Evolutionary conservation across 2,329 filamentous ascomycete genomes (phyloP).

Genomic region (Colletotrichum godetiae): DNA sequence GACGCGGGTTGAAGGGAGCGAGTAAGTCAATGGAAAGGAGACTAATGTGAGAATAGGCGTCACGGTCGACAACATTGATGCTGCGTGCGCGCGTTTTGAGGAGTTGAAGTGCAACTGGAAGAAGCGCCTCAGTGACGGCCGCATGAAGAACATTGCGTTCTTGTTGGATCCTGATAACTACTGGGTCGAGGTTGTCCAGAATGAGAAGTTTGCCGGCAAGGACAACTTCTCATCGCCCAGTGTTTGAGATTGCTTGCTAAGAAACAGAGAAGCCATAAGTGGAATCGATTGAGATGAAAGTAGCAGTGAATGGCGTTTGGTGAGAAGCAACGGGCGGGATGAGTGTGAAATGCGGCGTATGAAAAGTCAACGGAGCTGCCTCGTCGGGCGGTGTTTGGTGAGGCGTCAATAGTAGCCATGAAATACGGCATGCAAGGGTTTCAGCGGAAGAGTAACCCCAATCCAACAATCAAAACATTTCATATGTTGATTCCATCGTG

Average conservation of each 20-base stretch:
- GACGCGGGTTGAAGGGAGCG: background rate
- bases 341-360: background rate
- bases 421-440: background rate
- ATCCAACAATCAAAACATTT: background rate
- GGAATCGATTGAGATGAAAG: too few relatives aligned
- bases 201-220: conserved; percentile 72
- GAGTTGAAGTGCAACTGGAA: conserved; percentile 87
- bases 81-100: conserved; percentile 89
- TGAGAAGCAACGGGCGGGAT: background rate
- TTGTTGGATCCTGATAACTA: conserved; percentile 89
- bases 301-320: background rate
- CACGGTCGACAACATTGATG: conserved; percentile 87
- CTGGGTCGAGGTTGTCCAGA: conserved; percentile 86
- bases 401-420: background rate
- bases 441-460: background rate
- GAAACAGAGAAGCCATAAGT: background rate
- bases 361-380: conserved; percentile 8
- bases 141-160: conserved; percentile 95
- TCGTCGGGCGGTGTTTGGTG: background rate
- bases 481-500: background rate
- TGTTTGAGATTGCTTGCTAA: accelerated
- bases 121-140: conserved; percentile 91
- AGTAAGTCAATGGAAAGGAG: too few relatives aligned
- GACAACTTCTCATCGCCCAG: conserved; percentile 58
- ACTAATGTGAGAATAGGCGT: conserved; percentile 62